Percentiles rank a stretch among this genome's conserved stretches.
Conservation (phyloP, 257 asterid species). For the Phtheirospermum japonicum region DNA sequence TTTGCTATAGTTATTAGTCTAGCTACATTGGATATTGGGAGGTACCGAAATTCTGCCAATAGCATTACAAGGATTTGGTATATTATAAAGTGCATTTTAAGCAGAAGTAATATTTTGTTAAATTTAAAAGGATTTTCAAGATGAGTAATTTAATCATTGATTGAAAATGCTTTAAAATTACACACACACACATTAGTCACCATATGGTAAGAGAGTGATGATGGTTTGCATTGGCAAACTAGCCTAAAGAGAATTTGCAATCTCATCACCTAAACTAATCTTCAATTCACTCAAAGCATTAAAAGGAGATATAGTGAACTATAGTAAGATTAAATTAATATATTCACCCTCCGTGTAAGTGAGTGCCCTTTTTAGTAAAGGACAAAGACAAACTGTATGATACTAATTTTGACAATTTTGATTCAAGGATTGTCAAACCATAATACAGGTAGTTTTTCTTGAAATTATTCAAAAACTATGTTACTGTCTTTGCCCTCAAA, state of each 20-base stretch:
- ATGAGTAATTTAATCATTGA: not conserved
- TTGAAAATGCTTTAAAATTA: not conserved
- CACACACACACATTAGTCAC: not conserved
- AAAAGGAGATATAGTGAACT: not conserved
- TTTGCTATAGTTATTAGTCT: no score
- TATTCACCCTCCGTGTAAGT: not conserved
- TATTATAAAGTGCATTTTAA: not conserved
- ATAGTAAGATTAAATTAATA: not conserved
- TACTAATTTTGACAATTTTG: not conserved
- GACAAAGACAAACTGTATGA: slow-evolving; percentile 12
- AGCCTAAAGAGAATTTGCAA: not conserved
- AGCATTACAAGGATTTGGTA: not conserved
- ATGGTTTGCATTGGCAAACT: not conserved
- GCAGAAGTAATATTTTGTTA: not conserved
- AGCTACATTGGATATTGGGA: no score
- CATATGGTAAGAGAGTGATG: not conserved
- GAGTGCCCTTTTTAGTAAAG: slow-evolving; percentile 6
- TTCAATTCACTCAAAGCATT: not conserved
- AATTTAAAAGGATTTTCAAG: not conserved
- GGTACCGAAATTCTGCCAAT: not conserved
- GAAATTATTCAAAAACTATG: not conserved
- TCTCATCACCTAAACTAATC: slow-evolving; percentile 1
- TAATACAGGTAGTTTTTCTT: not conserved
- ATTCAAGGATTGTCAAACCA: not conserved
- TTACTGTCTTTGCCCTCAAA: not conserved